Evolutionary conservation across 1,139 yeast genomes (phyloP).

Genomic region (Kluyveromyces sp.): DNA sequence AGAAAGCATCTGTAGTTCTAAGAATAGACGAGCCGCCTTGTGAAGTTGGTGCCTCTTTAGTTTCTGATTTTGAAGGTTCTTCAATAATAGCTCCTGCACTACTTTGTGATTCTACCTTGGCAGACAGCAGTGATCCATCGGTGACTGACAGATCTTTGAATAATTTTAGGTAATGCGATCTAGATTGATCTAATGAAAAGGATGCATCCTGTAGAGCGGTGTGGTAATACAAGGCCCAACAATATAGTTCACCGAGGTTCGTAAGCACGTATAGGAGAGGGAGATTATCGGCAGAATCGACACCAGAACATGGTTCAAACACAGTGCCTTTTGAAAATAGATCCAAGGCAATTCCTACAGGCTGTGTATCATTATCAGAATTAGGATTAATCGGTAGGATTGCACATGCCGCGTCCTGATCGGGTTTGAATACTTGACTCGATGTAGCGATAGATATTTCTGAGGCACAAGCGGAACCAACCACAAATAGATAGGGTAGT

Average conservation of each 20-base stretch:
- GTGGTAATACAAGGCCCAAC: constrained; percentile 59
- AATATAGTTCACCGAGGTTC: constrained; percentile 51
- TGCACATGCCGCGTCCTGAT: constrained; percentile 66
- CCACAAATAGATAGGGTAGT: constrained; percentile 32
- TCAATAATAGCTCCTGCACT: too few relatives aligned
- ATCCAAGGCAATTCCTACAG: constrained; percentile 64
- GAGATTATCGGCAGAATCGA: constrained; percentile 48
- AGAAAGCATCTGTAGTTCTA: constrained; percentile 11
- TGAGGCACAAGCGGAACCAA: constrained; percentile 57
- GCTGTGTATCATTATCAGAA: constrained; percentile 58
- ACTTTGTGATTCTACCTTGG: too few relatives aligned
- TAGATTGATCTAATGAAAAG: constrained; percentile 16
- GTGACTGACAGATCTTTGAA: background rate
- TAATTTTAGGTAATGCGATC: background rate
- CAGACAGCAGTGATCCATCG: too few relatives aligned
- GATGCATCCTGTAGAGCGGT: constrained; percentile 36
- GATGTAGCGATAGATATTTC: constrained; percentile 42
- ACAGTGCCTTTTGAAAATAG: constrained; percentile 39
- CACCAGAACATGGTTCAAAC: constrained; percentile 47
- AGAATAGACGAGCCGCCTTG: constrained; percentile 6
- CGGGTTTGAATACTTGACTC: constrained; percentile 34
- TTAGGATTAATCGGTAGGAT: constrained; percentile 61
- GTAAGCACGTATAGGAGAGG: constrained; percentile 61
- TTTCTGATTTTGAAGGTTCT: too few relatives aligned
- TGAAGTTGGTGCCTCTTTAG: background rate